These are phyloP conservation scores for Komagataella pastoris DNA, from an alignment of 805 yeast genomes.

Conservation along the genomic window DNA sequence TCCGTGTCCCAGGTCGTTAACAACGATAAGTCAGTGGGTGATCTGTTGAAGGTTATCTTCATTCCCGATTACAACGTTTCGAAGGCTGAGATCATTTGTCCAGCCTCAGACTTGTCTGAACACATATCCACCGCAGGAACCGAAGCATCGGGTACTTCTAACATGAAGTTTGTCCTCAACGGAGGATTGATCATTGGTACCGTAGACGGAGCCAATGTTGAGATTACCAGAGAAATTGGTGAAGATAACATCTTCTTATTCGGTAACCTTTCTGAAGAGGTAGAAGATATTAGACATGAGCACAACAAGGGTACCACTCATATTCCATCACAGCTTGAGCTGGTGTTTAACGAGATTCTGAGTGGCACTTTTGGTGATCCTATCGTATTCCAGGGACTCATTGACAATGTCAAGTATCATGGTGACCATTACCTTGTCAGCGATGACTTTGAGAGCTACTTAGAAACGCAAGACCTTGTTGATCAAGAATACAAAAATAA, in stretches of 20 bases:
- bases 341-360: constrained; percentile 57
- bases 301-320: constrained; percentile 50
- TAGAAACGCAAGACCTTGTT: constrained; percentile 67
- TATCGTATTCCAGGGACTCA: constrained; percentile 50
- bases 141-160: constrained; percentile 92
- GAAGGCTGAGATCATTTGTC: constrained; percentile 82
- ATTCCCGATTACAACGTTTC: constrained; percentile 90
- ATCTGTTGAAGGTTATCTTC: constrained; percentile 73
- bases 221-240: constrained; percentile 86
- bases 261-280: constrained; percentile 84
- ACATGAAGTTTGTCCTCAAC: constrained; percentile 89
- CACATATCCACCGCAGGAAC: constrained; percentile 97
- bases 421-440: constrained; percentile 82
- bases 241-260: constrained; percentile 87
- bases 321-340: constrained; percentile 43
- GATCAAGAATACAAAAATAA: constrained; percentile 55
- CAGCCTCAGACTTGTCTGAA: constrained; percentile 84
- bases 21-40: constrained; percentile 60
- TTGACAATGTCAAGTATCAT: constrained; percentile 56
- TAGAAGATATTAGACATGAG: constrained; percentile 68
- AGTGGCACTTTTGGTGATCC: constrained; percentile 58
- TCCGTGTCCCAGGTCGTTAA: constrained; percentile 73
- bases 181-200: constrained; percentile 94
- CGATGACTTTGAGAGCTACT: constrained; percentile 81
- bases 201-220: constrained; percentile 95